Evolutionary conservation across 2,329 filamentous ascomycete genomes (phyloP), one percentile per base, ranked within the genome.

Genomic region (Diaporthe nobilis): DNA sequence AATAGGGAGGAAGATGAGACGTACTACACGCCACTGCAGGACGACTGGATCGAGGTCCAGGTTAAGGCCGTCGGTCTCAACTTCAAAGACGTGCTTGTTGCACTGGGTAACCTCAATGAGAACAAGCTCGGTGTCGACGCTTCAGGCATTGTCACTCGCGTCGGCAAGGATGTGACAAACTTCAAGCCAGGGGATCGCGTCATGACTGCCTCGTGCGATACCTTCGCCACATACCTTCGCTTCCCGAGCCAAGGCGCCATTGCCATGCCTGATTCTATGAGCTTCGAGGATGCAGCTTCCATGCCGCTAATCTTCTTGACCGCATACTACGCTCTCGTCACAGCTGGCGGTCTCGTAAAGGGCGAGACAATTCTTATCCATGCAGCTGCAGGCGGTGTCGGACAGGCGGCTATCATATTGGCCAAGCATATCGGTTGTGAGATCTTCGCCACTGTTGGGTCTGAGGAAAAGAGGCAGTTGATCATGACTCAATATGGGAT

Each of bases 391-490:
- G 85, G 86, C 60, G 81, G 82, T 1, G 81, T 85, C 34, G 87
- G 88, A 0, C 81, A 86, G 20, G 85, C 85, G 7, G 87, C 86
- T 3, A 78, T 89, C 6, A 80, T 82, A 7, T 74, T 89, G 9
- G 85, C 85, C 7, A 79, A 79, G 44, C 75, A 80, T 1, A 76
- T 81, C 5, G 85, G 83, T 0, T 83, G 83, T 9, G 82, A 85
- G 4, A 79, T 90, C 2, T 87, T 86, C 75, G 82, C 81, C 2
- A 88, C 87, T 0, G 83, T 72, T 1, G 75, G 77, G 20, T 77
- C 61, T n/a, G 73, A 9, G 47, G 79, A 4, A 72, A 80, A 90
- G 77, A 83, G 82, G n/a, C 51, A 80, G 3, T 71, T 83, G 3
- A 79, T 90, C 1, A 74, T 81, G 15, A 49, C 79, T 0, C 55